phyloP scores from a whole-genome alignment of 1,139 yeast genomes.

The Zygosaccharomyces sapae region DNA sequence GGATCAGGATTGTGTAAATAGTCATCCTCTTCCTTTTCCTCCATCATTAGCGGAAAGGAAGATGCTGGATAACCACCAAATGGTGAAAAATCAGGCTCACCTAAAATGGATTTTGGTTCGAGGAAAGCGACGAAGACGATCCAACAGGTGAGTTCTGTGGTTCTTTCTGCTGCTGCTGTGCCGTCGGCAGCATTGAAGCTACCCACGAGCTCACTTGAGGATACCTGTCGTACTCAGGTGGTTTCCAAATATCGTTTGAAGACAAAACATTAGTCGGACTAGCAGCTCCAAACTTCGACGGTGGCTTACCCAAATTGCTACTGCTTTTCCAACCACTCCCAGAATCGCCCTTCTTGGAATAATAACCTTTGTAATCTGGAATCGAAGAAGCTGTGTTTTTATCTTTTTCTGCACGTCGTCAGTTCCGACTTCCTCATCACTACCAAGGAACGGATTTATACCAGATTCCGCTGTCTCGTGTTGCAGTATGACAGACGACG shows the following conservation, averaged over 20 bases:
- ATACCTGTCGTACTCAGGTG: slow-evolving; percentile 56
- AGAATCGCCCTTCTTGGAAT: slow-evolving; percentile 21
- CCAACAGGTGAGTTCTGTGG: slow-evolving; percentile 23
- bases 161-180: slow-evolving; percentile 12
- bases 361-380: slow-evolving; percentile 32
- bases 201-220: slow-evolving; percentile 52
- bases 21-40: slow-evolving; percentile 90
- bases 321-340: neutral
- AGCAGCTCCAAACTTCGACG: slow-evolving; percentile 1
- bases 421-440: slow-evolving; percentile 24
- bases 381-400: slow-evolving; percentile 19
- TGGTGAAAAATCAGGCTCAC: slow-evolving; percentile 61
- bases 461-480: neutral
- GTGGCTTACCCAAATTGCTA: neutral
- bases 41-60: slow-evolving; percentile 77
- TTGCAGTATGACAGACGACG: neutral
- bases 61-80: slow-evolving; percentile 94
- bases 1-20: slow-evolving; percentile 92
- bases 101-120: slow-evolving; percentile 36
- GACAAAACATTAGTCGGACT: slow-evolving; percentile 17
- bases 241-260: slow-evolving; percentile 36
- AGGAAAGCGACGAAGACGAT: slow-evolving; percentile 32
- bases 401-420: neutral
- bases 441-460: slow-evolving; percentile 26
- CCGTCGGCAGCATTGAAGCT: slow-evolving; percentile 36